phyloP scores from a whole-genome alignment of 2,329 filamentous ascomycete genomes.

The Aureobasidium sp. region DNA sequence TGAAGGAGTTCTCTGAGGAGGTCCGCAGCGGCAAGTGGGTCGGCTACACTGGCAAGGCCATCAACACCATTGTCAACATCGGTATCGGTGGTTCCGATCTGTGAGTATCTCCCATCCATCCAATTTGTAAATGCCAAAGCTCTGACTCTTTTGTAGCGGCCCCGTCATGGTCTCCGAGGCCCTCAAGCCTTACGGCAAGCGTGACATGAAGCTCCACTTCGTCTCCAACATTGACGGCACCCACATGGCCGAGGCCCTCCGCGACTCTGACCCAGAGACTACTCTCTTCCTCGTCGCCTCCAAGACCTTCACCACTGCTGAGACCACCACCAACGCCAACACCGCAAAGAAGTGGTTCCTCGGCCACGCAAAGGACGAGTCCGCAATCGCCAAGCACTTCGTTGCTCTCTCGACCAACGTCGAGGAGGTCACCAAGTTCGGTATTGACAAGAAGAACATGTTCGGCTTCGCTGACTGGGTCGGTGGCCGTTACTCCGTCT shows the following conservation, averaged over 20 bases:
- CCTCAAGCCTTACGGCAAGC: constrained; percentile 85
- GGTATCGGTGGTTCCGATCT: constrained; percentile 98
- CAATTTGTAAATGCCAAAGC: background rate
- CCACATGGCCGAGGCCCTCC: constrained; percentile 89
- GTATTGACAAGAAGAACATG: constrained; percentile 99
- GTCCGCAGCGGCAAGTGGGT: constrained; percentile 94
- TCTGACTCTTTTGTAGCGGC: constrained; percentile 49
- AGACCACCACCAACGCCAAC: constrained; percentile 96
- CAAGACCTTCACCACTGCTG: constrained; percentile 98
- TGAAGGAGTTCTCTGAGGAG: constrained; percentile 97
- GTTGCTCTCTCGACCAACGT: constrained; percentile 96
- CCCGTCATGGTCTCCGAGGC: constrained; percentile 99
- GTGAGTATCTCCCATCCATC: constrained; percentile 46
- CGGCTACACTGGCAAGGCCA: constrained; percentile 93
- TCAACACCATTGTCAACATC: constrained; percentile 93
- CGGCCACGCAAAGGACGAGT: constrained; percentile 65
- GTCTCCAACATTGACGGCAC: constrained; percentile 99
- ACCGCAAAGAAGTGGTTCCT: constrained; percentile 97
- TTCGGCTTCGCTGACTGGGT: constrained; percentile 99
- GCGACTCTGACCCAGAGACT: constrained; percentile 84
- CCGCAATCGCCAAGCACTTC: constrained; percentile 90
- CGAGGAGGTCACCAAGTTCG: constrained; percentile 92
- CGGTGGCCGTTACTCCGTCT: constrained; percentile 95
- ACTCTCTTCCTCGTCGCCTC: constrained; percentile 98
- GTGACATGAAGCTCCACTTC: constrained; percentile 85